Evolutionary conservation across 305 asterid genomes (phyloP), one percentile per base, ranked within the genome.

Genomic region (Fraxinus floribunda): DNA sequence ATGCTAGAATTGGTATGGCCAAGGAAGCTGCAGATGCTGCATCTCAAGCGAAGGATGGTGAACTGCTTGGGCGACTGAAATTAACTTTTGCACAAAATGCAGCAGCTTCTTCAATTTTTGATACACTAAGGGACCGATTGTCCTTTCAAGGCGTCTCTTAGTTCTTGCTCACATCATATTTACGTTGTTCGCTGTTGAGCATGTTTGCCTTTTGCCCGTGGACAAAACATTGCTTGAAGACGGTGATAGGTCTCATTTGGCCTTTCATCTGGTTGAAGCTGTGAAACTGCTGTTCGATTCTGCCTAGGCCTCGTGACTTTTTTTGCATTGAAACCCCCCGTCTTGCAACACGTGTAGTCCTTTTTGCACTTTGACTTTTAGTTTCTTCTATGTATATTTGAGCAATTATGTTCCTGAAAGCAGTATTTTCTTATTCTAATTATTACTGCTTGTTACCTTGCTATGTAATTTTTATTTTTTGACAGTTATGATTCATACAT

Each of bases 11-110:
- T 72, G 99, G 99, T 78, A 94, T 93, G 98, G 97, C 98, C 38
- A 93, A 93, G 91, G 98, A 94, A 88, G 99, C 98, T 77, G 97
- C 94, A 5, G 99, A 96, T 86, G 95, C 95, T 81, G 98, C 98
- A 80, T 88, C 94, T 78, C 97, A 94, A 89, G 88, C 98, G 13
- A 96, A 93, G 88, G 99, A 96, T 82, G 93, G 94, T 35, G 99
- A 96, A 89, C 85, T 93, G 81, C 97, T 95, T 18, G 98, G 92
- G 78, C 91, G 97, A 75, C 80, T 96, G 86, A 90, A 88, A 85
- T 86, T 84, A 74, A 90, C 93, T 4, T 90, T 94, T 88, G 86
- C 94, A 29, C 98, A 92, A 83, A 93, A 89, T 85, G 93, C 95
- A 3, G 90, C 89, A n/a, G 94, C 93, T 83, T 86, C 98, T 1